Conservation (phyloP, 257 asterid species). For the Plectranthus barbatus region DNA sequence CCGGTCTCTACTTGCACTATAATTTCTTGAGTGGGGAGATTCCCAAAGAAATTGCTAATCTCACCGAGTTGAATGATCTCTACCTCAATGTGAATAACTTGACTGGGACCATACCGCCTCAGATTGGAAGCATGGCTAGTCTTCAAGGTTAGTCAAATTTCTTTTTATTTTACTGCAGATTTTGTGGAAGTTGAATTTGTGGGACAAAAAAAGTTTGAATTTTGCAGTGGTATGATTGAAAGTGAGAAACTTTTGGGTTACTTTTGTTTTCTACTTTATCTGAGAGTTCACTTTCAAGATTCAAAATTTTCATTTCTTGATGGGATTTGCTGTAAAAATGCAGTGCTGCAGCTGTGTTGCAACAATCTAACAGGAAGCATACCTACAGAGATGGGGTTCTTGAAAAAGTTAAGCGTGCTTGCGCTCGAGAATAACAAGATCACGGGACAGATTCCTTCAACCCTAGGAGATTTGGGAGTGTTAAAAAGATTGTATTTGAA, state of each 20-base stretch:
- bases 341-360: conserved; percentile 71
- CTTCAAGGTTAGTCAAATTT: conserved; percentile 57
- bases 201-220: background rate
- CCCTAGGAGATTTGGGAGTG: conserved; percentile 40
- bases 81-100: conserved; percentile 70
- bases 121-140: conserved; percentile 73
- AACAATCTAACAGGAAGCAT: conserved; percentile 66
- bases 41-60: conserved; percentile 72
- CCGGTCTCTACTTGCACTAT: conserved; percentile 81
- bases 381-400: conserved; percentile 49
- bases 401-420: conserved; percentile 46
- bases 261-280: background rate
- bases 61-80: conserved; percentile 70
- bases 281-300: background rate
- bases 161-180: background rate
- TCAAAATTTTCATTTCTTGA: background rate
- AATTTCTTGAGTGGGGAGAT: conserved; percentile 73
- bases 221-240: background rate
- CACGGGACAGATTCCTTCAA: conserved; percentile 55
- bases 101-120: conserved; percentile 53
- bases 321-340: conserved; percentile 14
- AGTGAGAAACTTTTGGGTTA: background rate
- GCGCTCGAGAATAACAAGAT: conserved; percentile 44
- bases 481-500: conserved; percentile 44
- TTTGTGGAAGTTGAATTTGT: background rate